Evolutionary conservation across 345 rosid species (phyloP).

Genomic region (Eucalyptus albens): DNA sequence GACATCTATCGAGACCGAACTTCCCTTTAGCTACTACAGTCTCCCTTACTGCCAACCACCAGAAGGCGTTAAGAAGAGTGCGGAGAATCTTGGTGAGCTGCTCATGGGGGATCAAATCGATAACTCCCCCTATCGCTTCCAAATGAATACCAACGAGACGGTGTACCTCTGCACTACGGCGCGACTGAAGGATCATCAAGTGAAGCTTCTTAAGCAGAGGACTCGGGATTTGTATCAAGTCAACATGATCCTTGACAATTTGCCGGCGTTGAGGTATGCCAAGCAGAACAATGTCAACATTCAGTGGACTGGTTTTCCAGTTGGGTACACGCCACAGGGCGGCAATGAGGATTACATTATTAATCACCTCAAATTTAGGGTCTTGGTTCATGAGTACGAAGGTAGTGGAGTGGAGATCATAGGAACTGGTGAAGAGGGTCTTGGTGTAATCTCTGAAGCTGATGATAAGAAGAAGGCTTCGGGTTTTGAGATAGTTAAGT

Average conservation of each 20-base stretch:
- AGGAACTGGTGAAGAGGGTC: conserved; percentile 43
- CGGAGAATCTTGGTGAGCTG: conserved; percentile 43
- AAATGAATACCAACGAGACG: conserved; percentile 25
- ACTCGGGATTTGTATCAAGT: conserved; percentile 42
- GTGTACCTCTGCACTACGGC: conserved; percentile 30
- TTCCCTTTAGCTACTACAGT: conserved; percentile 36
- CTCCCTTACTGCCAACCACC: conserved; percentile 31
- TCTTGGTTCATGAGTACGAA: conserved; percentile 36
- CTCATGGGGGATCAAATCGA: conserved; percentile 48
- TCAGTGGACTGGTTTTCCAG: conserved; percentile 44
- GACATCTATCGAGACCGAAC: conserved; percentile 36
- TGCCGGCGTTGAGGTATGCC: conserved; percentile 38
- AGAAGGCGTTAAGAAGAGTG: conserved; percentile 21
- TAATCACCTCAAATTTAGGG: conserved; percentile 34
- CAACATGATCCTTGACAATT: conserved; percentile 40
- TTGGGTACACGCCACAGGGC: conserved; percentile 23
- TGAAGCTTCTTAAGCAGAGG: conserved; percentile 44
- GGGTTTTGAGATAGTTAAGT: conserved; percentile 30
- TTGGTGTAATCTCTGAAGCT: conserved; percentile 33
- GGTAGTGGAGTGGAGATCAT: conserved; percentile 37
- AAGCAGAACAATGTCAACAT: conserved; percentile 24
- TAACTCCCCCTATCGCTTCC: conserved; percentile 32
- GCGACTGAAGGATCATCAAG: conserved; percentile 18
- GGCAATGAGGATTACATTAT: conserved; percentile 33
- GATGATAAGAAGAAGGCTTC: conserved; percentile 30